A percentile compares a stretch with the other conserved stretches of the same genome.
Evolutionary conservation across 2,329 filamentous ascomycete genomes (phyloP).

Genomic region (Nemania serpens): DNA sequence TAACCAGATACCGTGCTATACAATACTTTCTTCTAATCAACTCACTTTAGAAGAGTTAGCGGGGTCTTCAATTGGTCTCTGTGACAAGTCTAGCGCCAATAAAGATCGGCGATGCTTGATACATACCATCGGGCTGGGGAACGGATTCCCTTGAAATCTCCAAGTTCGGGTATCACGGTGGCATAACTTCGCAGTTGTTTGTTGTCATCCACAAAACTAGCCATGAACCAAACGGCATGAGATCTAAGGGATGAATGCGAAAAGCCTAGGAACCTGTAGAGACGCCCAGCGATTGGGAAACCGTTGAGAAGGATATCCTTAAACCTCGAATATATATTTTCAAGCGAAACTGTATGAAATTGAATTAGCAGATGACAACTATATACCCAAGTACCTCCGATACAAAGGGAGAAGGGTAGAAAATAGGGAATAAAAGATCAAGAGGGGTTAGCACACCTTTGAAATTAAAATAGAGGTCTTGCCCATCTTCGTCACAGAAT

Average conservation of each 20-base stretch:
- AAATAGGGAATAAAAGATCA: too few species aligned
- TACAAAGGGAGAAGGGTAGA: neutral
- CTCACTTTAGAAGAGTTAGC: slow-evolving; percentile 22
- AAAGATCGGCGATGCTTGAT: neutral
- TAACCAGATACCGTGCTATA: neutral
- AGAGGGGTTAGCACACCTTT: slow-evolving; percentile 27
- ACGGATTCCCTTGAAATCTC: slow-evolving; percentile 55
- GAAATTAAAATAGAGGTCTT: slow-evolving; percentile 63
- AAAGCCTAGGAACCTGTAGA: slow-evolving; percentile 73
- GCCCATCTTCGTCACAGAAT: slow-evolving; percentile 75
- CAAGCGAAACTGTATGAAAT: slow-evolving; percentile 46
- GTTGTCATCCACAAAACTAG: slow-evolving; percentile 49
- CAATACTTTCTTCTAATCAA: neutral
- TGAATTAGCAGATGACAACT: neutral
- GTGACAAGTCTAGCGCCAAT: neutral
- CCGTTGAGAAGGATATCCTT: slow-evolving; percentile 60
- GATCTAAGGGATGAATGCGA: slow-evolving; percentile 77
- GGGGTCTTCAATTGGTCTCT: neutral
- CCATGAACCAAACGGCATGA: slow-evolving; percentile 70
- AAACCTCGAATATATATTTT: slow-evolving; percentile 63
- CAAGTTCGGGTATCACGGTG: slow-evolving; percentile 53
- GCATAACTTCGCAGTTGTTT: slow-evolving; percentile 43
- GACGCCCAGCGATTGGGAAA: slow-evolving; percentile 66
- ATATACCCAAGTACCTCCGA: neutral
- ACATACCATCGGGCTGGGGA: slow-evolving; percentile 56